Evolutionary conservation across 2,329 filamentous ascomycete genomes (phyloP), one percentile per base, ranked within the genome.

Genomic region (Phyllosticta citribraziliensis): DNA sequence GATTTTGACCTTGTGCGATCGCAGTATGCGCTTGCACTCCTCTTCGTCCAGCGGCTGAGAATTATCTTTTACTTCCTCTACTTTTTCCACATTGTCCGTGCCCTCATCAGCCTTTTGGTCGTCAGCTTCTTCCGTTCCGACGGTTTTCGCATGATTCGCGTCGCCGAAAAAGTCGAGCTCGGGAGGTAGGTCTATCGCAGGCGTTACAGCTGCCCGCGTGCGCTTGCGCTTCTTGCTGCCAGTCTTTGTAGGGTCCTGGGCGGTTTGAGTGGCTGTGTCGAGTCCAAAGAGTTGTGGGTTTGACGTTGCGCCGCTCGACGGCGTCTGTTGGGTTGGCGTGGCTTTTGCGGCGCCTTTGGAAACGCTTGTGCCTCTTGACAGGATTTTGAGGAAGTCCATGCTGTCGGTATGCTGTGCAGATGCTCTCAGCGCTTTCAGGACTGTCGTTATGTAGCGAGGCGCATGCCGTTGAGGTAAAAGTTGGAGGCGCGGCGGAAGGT

Each of bases 1-100:
- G 50, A 95, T 82, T 73, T 96, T 96, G 65, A 97, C 79, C 65
- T 91, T 88, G 74, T 96, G 91, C 61, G 85, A 87, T 64, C 86
- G 86, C 64, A 96, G 76, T 11, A 93, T 79, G 63, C 86, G 84
- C 67, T 87, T 86, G 67, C 89, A 87, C 70, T 92, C 84, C 61
- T 88, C 86, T 67, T 88, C 82, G 67, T 84, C 83, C 66, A 91
- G 79, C 0, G 63, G 55, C 55, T 69, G 65, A n/a, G 30, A 53
- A 30, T 61, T 55, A 20, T 19, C 55, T 22, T 67, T 63, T 62
- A 53, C 20, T 2, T 63, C 63, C 47, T 67, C 64, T 61, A 56
- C 11, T 1, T 63, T 52, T 58, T n/a, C 20, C 2, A 14, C 52
- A 56, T 61, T 24, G 61, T 60, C 64, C 60, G 52, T 52, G 14